Conservation (phyloP, 257 asterid genomes). For the Salvia miltiorrhiza region DNA sequence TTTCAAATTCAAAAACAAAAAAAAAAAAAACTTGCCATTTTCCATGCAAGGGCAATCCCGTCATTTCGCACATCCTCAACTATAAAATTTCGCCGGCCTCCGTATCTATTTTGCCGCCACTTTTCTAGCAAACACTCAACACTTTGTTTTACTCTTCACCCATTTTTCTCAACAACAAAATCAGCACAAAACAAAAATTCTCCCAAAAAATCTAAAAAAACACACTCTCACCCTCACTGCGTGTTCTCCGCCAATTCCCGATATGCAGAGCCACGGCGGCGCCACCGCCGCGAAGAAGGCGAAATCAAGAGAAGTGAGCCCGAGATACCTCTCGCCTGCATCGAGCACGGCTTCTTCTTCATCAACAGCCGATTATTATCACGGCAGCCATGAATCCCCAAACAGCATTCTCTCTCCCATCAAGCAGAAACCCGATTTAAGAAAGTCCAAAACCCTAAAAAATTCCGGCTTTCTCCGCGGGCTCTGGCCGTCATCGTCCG, state of each 20-base stretch:
- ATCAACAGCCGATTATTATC: not conserved
- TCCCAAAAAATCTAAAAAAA: not conserved
- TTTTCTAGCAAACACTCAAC: constrained; percentile 41
- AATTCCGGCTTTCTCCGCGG: constrained; percentile 51
- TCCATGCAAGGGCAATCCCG: constrained; percentile 24
- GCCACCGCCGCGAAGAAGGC: constrained; percentile 33
- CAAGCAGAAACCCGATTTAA: constrained; percentile 32
- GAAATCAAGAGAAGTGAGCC: constrained; percentile 62
- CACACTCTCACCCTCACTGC: not conserved
- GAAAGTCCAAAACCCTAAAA: constrained; percentile 38
- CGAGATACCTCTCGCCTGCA: constrained; percentile 58
- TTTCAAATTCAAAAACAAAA: not conserved
- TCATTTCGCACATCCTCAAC: constrained; percentile 27
- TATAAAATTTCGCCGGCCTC: constrained; percentile 51
- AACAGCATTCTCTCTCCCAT: constrained; percentile 29
- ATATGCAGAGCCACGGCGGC: constrained; percentile 42
- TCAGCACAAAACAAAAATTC: not conserved
- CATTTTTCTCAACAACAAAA: constrained; percentile 30
- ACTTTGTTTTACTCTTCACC: constrained; percentile 40
- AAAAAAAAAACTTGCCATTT: not conserved
- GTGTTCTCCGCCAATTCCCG: constrained; percentile 12
- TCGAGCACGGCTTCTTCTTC: constrained; percentile 25
- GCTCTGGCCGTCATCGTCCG: constrained; percentile 68
- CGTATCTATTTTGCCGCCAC: constrained; percentile 70
- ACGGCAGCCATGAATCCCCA: constrained; percentile 39